A percentile compares a stretch with the other conserved stretches of the same genome.
phyloP scores from a whole-genome alignment of 108 stramenopile genomes.

The Cyclostephanos invisitatus region DNA sequence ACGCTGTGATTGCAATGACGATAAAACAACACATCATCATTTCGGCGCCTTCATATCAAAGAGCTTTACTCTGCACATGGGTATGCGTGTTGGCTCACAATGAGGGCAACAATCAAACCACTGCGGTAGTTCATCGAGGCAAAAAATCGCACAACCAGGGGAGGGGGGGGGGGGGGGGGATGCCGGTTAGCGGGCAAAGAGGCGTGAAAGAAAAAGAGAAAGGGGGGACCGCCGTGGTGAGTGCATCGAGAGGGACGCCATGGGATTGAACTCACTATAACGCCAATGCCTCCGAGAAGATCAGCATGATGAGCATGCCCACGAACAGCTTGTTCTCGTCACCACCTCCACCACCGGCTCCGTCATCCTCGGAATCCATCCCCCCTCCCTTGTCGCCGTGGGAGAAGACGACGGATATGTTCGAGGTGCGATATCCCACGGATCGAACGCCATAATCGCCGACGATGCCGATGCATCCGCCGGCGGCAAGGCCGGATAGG shows the following conservation, averaged over 20 bases:
- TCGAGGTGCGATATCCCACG: conserved; percentile 82
- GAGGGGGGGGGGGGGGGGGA: not conserved
- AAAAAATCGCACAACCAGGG: not conserved
- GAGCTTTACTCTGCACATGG: conserved; percentile 36
- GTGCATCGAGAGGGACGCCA: not conserved
- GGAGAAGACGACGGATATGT: conserved; percentile 74
- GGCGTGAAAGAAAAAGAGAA: not conserved
- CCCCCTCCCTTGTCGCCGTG: conserved; percentile 54
- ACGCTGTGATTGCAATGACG: not conserved
- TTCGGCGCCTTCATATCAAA: not conserved
- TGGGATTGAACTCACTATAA: conserved; percentile 53
- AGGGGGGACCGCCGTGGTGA: not conserved
- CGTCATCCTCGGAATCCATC: conserved; percentile 62
- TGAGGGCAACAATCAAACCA: conserved; percentile 70
- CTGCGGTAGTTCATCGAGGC: conserved; percentile 10
- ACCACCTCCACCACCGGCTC: conserved; percentile 43
- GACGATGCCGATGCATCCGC: conserved; percentile 85
- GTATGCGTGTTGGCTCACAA: conserved; percentile 71
- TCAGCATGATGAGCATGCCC: conserved; percentile 64
- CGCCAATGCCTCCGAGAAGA: conserved; percentile 82
- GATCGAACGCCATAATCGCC: conserved; percentile 86
- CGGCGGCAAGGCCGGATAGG: conserved; percentile 78
- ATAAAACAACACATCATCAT: not conserved
- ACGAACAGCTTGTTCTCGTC: conserved; percentile 87
- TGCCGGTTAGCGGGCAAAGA: not conserved